Percentiles rank a stretch among this genome's conserved stretches.
Conservation (phyloP, 2,329 filamentous ascomycete genomes). For the Arachnomyces sp. region DNA sequence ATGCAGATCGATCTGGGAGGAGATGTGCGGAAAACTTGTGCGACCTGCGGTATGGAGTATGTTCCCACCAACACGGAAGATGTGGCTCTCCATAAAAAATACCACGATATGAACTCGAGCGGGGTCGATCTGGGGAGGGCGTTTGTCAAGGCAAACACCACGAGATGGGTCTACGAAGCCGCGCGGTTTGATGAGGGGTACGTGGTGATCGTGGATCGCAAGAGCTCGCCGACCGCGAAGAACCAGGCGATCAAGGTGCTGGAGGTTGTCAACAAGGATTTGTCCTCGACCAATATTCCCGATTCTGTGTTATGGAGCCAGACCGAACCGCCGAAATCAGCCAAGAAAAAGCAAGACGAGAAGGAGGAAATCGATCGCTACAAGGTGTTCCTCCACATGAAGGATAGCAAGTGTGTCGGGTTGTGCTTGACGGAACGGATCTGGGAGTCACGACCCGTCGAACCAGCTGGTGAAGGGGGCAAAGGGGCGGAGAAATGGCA, state of each 20-base stretch:
- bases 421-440: constrained; percentile 57
- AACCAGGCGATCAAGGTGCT: constrained; percentile 50
- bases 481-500: constrained; percentile 9
- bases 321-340: constrained; percentile 32
- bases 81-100: constrained; percentile 55
- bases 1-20: constrained; percentile 55
- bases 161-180: constrained; percentile 45
- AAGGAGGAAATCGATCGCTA: constrained; percentile 43
- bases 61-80: constrained; percentile 56
- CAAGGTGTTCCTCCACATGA: constrained; percentile 56
- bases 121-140: constrained; percentile 56
- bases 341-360: constrained; percentile 14
- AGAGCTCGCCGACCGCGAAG: constrained; percentile 45
- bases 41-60: constrained; percentile 59
- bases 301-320: constrained; percentile 53
- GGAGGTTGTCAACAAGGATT: constrained; percentile 55
- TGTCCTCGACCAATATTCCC: constrained; percentile 53
- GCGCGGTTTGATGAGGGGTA: constrained; percentile 44
- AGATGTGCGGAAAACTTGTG: constrained; percentile 50
- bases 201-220: constrained; percentile 52
- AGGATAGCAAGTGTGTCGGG: constrained; percentile 55
- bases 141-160: constrained; percentile 46
- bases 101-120: constrained; percentile 54
- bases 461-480: constrained; percentile 18
- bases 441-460: constrained; percentile 47